Evolutionary conservation across 345 rosid species (phyloP).

Genomic region (Cochlearia excelsa): DNA sequence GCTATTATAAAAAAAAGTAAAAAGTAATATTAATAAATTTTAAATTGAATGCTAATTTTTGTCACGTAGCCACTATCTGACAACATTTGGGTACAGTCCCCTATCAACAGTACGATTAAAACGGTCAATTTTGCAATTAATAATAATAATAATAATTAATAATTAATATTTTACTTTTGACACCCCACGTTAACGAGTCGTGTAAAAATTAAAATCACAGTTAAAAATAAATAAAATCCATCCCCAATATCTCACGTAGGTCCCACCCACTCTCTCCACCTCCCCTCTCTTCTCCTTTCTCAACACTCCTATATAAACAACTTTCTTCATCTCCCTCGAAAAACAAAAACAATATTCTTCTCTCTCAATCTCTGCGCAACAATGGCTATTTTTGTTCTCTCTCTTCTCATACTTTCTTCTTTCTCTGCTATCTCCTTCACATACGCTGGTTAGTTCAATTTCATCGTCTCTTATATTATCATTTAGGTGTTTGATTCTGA

Average conservation of each 20-base stretch:
- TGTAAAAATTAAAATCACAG: slow-evolving; percentile 1
- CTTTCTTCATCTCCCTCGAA: background rate
- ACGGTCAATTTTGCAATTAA: slow-evolving; percentile 30
- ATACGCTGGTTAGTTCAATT: slow-evolving; percentile 37
- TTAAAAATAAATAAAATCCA: background rate
- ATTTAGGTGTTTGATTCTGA: background rate
- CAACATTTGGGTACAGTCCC: slow-evolving; percentile 19
- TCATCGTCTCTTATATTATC: background rate
- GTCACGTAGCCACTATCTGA: slow-evolving; percentile 28
- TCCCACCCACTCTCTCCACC: slow-evolving; percentile 35
- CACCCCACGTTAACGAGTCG: slow-evolving; percentile 29
- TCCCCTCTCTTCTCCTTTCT: slow-evolving; percentile 22
- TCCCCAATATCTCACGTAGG: slow-evolving; percentile 28
- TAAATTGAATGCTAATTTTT: slow-evolving; percentile 15
- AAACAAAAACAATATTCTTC: background rate
- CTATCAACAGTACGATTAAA: slow-evolving; percentile 26
- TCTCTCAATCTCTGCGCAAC: background rate
- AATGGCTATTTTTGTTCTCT: slow-evolving; percentile 14
- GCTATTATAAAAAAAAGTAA: too few relatives aligned
- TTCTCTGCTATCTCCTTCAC: slow-evolving; percentile 30
- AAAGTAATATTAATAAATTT: too few relatives aligned
- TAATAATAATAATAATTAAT: background rate
- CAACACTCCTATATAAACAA: slow-evolving; percentile 27
- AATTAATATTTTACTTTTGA: background rate
- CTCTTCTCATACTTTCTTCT: slow-evolving; percentile 31